Conservation (phyloP, 2,329 filamentous ascomycete species). For the Fusarium chlamydosporum region DNA sequence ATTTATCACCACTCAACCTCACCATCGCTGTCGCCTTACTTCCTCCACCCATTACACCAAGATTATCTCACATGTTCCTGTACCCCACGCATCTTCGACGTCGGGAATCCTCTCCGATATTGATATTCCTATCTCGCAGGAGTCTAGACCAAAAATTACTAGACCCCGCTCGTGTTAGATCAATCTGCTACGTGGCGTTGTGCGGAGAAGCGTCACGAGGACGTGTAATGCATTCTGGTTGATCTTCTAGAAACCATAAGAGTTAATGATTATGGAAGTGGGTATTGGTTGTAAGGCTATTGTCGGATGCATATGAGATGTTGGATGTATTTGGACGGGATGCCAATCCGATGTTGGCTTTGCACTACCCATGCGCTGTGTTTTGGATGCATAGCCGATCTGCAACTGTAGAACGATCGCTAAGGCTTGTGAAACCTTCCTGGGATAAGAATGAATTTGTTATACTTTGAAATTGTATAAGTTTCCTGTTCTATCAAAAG, state of each 20-base stretch:
- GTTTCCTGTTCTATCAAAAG: too few relatives aligned
- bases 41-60: not conserved
- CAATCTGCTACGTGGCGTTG: constrained; percentile 20
- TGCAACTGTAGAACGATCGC: too few relatives aligned
- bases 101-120: constrained; percentile 22
- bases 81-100: not conserved
- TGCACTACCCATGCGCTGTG: not conserved
- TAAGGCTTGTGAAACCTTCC: too few relatives aligned
- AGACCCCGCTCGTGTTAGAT: not conserved
- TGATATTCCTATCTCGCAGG: constrained; percentile 21
- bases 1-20: not conserved
- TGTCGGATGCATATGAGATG: constrained; percentile 6
- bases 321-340: constrained; percentile 27
- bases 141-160: constrained; percentile 3
- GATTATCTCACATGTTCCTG: not conserved
- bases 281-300: constrained; percentile 12
- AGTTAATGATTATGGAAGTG: constrained; percentile 15
- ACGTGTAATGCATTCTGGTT: constrained; percentile 24
- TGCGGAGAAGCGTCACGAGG: constrained; percentile 36
- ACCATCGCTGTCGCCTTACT: too few relatives aligned
- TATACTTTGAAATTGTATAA: too few relatives aligned
- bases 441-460: too few relatives aligned
- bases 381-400: too few relatives aligned
- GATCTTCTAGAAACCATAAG: constrained; percentile 17
- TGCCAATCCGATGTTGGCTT: constrained; percentile 22